phyloP scores from a whole-genome alignment of 768 basidiomycete species.

The Tylopilus sp. region DNA sequence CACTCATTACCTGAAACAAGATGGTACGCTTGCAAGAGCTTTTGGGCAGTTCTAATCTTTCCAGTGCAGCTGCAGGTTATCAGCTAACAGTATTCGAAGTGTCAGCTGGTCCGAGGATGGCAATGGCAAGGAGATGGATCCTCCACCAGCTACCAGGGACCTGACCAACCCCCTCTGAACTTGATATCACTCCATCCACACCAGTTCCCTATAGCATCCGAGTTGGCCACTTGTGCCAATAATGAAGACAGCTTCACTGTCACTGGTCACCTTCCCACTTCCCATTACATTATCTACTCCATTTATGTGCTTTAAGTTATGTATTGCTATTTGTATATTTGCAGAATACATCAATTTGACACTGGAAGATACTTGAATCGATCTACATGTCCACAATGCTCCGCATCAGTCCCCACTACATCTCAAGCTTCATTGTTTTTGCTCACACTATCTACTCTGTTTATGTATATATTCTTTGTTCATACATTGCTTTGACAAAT shows the following conservation, averaged over 20 bases:
- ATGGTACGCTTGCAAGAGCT: too few relatives aligned
- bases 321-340: conserved; percentile 32
- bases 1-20: too few relatives aligned
- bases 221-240: conserved; percentile 48
- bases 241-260: conserved; percentile 52
- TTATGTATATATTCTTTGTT: too few relatives aligned
- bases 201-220: conserved; percentile 51
- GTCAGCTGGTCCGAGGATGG: conserved; percentile 32
- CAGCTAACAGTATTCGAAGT: conserved; percentile 54
- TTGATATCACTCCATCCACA: conserved; percentile 34
- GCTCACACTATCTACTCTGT: too few relatives aligned
- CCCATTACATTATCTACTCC: conserved; percentile 33
- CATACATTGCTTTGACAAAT: too few relatives aligned
- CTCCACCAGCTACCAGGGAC: too few relatives aligned
- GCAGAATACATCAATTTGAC: conserved; percentile 17
- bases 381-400: too few relatives aligned
- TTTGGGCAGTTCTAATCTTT: conserved; percentile 34
- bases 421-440: too few relatives aligned
- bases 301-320: conserved; percentile 39
- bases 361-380: conserved; percentile 1
- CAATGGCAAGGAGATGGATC: too few relatives aligned
- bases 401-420: too few relatives aligned
- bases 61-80: conserved; percentile 41
- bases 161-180: conserved; percentile 39
- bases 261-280: conserved; percentile 29